These are phyloP conservation scores for Tricholomella constricta DNA, from an alignment of 768 basidiomycete genomes.

Conservation along the genomic window DNA sequence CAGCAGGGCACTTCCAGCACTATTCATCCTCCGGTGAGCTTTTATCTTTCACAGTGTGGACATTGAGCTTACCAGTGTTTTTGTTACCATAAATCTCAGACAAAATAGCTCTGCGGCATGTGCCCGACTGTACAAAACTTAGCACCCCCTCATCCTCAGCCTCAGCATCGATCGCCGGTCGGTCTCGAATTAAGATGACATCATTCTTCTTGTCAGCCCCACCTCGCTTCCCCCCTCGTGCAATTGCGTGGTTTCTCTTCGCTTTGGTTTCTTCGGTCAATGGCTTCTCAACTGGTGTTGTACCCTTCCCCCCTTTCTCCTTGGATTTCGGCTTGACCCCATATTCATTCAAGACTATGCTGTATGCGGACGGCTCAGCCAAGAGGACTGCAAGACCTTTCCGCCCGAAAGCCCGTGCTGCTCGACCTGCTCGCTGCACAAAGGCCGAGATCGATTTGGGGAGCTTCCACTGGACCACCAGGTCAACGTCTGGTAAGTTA, in stretches of 20 bases:
- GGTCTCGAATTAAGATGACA: background rate
- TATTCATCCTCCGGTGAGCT: background rate
- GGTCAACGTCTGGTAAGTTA: conserved; percentile 29
- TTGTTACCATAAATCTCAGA: background rate
- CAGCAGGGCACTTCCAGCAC: background rate
- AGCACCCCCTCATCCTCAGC: conserved; percentile 8
- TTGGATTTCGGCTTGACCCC: background rate
- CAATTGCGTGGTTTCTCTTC: background rate
- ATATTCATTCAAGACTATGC: background rate
- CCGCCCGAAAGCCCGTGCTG: conserved; percentile 18
- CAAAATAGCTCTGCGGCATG: conserved; percentile 1
- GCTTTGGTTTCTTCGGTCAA: background rate
- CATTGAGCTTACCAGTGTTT: background rate
- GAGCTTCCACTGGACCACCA: conserved; percentile 36
- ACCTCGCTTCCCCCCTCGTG: background rate
- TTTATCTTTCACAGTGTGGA: background rate
- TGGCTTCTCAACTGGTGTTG: background rate
- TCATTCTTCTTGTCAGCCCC: background rate
- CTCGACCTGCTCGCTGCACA: conserved; percentile 33
- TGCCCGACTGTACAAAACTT: conserved; percentile 3
- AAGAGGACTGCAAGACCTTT: background rate
- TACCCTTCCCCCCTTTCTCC: background rate
- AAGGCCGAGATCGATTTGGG: conserved; percentile 27
- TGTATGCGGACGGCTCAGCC: background rate
- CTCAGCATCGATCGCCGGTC: background rate